Evolutionary conservation across 1,139 yeast species (phyloP).

Genomic region (Pichia sp.): DNA sequence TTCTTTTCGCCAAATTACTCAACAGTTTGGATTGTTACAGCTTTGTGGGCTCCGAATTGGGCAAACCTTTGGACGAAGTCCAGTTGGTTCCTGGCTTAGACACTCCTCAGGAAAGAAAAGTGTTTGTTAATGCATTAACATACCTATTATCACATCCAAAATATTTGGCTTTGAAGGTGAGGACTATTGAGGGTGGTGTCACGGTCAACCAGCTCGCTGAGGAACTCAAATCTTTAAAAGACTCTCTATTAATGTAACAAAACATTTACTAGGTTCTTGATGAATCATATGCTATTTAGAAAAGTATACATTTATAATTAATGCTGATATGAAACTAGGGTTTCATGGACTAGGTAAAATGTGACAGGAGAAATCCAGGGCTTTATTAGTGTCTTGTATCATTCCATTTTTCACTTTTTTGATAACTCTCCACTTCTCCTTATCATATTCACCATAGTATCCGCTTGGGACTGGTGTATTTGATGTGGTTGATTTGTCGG

Average conservation of each 20-base stretch:
- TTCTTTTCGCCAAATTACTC: constrained; percentile 59
- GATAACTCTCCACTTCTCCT: constrained; percentile 59
- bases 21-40: constrained; percentile 45
- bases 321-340: not conserved
- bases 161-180: constrained; percentile 52
- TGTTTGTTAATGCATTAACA: constrained; percentile 54
- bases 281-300: constrained; percentile 1
- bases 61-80: constrained; percentile 24
- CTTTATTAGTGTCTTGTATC: not conserved
- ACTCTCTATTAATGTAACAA: constrained; percentile 31
- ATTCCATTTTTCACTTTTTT: constrained; percentile 26
- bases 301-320: not conserved
- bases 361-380: not conserved
- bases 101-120: constrained; percentile 49
- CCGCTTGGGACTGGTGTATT: constrained; percentile 51
- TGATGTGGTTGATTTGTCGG: constrained; percentile 15
- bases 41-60: constrained; percentile 30
- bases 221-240: constrained; percentile 55
- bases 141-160: constrained; percentile 83
- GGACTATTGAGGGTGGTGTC: constrained; percentile 8
- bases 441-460: constrained; percentile 59
- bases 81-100: constrained; percentile 59
- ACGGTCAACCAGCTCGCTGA: constrained; percentile 44
- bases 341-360: not conserved
- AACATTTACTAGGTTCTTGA: too few relatives aligned